A percentile compares a stretch with the other conserved stretches of the same genome.
These are phyloP conservation scores for Filobasidium uniguttulatum DNA, from an alignment of 1,284 basidiomycete species.

Conservation along the genomic window DNA sequence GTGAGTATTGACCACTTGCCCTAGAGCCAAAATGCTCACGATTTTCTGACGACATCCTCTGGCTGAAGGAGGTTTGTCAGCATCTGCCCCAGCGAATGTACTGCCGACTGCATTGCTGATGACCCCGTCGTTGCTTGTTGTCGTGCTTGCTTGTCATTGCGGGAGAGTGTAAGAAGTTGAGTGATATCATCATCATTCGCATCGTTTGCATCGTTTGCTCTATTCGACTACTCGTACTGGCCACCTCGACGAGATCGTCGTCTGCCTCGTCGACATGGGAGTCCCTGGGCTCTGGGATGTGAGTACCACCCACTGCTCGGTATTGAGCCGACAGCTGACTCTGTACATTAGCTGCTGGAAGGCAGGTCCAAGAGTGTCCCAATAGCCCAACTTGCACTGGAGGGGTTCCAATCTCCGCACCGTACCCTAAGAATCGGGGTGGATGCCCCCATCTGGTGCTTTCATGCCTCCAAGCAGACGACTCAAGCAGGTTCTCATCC, in stretches of 20 bases:
- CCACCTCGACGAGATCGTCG: no score
- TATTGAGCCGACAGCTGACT: no score
- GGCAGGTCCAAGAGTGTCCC: not conserved
- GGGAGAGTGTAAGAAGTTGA: no score
- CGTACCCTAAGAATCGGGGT: conserved; percentile 35
- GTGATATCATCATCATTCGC: no score
- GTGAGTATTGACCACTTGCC: not conserved
- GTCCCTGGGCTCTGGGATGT: conserved; percentile 1
- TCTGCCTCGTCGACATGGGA: not conserved
- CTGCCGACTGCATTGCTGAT: conserved; percentile 2
- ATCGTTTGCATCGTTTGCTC: no score
- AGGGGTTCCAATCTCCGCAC: not conserved
- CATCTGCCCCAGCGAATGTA: not conserved
- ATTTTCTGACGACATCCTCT: not conserved
- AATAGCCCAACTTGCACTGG: not conserved
- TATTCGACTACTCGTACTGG: no score
- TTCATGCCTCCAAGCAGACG: conserved; percentile 31
- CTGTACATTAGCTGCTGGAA: not conserved
- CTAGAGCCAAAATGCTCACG: not conserved
- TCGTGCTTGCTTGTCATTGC: no score
- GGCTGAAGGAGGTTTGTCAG: not conserved
- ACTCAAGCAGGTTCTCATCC: conserved; percentile 39
- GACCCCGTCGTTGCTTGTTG: no score
- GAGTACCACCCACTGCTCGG: not conserved
- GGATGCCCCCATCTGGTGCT: conserved; percentile 41